Evolutionary conservation across 768 basidiomycete genomes (phyloP), one percentile per base, ranked within the genome.

Genomic region (Leccinellum luteum): DNA sequence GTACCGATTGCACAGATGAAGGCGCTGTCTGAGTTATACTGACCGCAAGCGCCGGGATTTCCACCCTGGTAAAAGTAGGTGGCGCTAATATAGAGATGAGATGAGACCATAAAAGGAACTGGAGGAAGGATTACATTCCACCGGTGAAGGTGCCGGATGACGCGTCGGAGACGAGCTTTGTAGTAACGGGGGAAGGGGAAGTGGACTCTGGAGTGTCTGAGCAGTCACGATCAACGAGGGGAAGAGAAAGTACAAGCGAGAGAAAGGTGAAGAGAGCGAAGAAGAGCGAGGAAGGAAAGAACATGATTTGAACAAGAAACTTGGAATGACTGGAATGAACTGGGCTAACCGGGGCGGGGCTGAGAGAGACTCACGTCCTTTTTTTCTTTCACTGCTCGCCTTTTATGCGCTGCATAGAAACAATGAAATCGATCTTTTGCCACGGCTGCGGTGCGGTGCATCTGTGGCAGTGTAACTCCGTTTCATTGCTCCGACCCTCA

Each of bases 1-100:
- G 63, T 62, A 83, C 87, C 81, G 25, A 91, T 80, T 35, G 89
- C 89, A 64, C 79, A 84, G 64, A 91, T 79, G 35, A 76, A 51
- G 62, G 76, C 85, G 27, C 14, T 64, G 73, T 96, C 94, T 2
- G 66, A 56, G 78, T 84, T 70, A 32, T 75, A 65, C 30, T 53
- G 61, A 47, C 94, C 95, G 71, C 95, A 97, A 6, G 91, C 89
- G 54, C 94, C 94, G 8, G 89, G 77, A 38, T 78, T 77, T 48
- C 87, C 89, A 48, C 82, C 74, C 78, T 92, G 90, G 73, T 77
- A 81, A 78, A 80, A 92, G 71, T 72, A 88, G 3, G 86, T 88
- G 35, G 81, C 86, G 58, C 85, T 85, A 32, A 30, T 54, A 50
- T 17, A 32, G 15, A 52, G 7, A 23, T 25, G 45, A 15, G 28